These are phyloP conservation scores for Plectosphaerella sp. DNA, from an alignment of 2,329 filamentous ascomycete genomes.

Conservation along the genomic window DNA sequence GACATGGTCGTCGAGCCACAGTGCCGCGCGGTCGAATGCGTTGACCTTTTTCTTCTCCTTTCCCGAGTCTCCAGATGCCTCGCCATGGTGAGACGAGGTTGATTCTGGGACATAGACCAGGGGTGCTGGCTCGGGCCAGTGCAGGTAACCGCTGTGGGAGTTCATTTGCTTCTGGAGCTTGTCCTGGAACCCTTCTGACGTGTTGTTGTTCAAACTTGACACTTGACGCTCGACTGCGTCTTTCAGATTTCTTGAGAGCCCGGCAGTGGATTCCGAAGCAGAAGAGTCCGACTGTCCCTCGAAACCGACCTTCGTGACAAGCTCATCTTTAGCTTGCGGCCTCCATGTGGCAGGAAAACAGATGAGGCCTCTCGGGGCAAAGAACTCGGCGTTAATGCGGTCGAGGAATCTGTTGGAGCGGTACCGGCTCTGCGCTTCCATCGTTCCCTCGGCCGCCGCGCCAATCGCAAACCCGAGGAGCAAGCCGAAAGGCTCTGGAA, in stretches of 20 bases:
- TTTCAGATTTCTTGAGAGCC: not conserved
- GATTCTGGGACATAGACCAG: conserved; percentile 43
- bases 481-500: conserved; percentile 33
- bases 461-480: conserved; percentile 38
- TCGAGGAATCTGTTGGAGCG: conserved; percentile 51
- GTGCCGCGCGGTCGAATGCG: conserved; percentile 11
- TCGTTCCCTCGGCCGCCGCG: conserved; percentile 32
- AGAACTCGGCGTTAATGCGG: conserved; percentile 50
- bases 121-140: conserved; percentile 40
- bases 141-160: conserved; percentile 27
- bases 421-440: conserved; percentile 32
- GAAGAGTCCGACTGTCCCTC: conserved; percentile 13
- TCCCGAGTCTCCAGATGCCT: conserved; percentile 6
- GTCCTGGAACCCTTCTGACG: not conserved
- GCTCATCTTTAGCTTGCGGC: conserved; percentile 22
- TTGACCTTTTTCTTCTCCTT: conserved; percentile 11
- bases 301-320: conserved; percentile 22
- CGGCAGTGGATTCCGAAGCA: not conserved
- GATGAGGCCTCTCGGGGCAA: conserved; percentile 51
- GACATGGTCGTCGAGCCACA: conserved; percentile 14
- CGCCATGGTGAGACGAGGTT: conserved; percentile 8
- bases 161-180: conserved; percentile 6
- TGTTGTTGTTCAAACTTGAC: not conserved
- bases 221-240: not conserved
- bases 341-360: conserved; percentile 47